Percentiles rank a stretch among this genome's conserved stretches.
Conservation (phyloP, 306 rosid genomes). For the Lablab purpureus region DNA sequence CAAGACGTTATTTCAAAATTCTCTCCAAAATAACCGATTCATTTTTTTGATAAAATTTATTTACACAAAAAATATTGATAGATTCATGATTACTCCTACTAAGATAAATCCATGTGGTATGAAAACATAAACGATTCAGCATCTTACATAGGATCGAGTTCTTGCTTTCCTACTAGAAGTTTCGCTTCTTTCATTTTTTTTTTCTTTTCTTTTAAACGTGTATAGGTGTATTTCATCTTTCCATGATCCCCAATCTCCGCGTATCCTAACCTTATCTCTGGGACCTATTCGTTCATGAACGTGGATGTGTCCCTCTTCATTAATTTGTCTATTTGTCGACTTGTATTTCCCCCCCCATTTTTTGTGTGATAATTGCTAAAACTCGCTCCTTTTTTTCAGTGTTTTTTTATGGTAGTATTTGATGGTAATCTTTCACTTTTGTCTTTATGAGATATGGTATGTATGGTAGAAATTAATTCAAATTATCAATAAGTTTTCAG, state of each 20-base stretch:
- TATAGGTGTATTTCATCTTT: conserved; percentile 12
- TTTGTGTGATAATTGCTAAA: background rate
- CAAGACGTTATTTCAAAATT: too few species aligned
- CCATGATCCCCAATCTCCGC: conserved; percentile 35
- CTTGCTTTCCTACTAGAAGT: conserved; percentile 25
- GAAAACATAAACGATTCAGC: background rate
- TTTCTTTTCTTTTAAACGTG: background rate
- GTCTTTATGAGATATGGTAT: background rate
- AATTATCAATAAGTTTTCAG: background rate
- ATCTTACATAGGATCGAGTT: background rate
- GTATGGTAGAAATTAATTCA: conserved; percentile 16
- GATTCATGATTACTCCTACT: background rate
- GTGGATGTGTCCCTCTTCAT: background rate
- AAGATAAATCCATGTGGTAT: background rate
- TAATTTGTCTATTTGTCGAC: background rate
- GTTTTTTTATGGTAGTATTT: background rate
- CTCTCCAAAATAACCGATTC: too few species aligned
- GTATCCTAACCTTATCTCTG: conserved; percentile 29
- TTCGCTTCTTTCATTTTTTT: background rate
- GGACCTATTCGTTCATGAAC: background rate
- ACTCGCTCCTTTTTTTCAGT: background rate
- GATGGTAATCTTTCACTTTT: background rate
- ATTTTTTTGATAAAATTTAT: too few species aligned
- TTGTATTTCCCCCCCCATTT: too few species aligned
- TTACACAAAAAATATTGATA: too few species aligned